Evolutionary conservation across 176 grass and related monocot genomes (phyloP).

Genomic region (Olyra latifolia): DNA sequence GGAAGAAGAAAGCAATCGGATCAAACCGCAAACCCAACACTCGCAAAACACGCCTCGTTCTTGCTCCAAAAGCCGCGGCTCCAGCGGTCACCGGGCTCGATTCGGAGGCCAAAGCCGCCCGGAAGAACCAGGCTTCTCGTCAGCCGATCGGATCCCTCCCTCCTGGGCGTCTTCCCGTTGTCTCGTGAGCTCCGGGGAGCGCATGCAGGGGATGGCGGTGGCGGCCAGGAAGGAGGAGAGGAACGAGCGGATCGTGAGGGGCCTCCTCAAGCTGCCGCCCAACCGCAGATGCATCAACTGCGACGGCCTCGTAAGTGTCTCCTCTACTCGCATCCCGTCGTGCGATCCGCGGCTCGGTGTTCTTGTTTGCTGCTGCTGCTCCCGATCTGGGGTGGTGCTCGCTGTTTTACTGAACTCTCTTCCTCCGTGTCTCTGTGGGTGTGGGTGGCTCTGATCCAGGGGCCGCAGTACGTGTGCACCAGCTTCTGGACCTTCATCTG

Average conservation of each 20-base stretch:
- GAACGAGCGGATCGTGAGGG: conserved; percentile 92
- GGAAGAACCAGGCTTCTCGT: not conserved
- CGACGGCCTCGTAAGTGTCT: conserved; percentile 52
- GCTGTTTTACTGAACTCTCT: conserved; percentile 11
- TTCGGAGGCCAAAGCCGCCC: not conserved
- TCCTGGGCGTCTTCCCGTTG: not conserved
- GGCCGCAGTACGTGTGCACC: conserved; percentile 90
- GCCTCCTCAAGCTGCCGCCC: conserved; percentile 92
- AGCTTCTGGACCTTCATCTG: conserved; percentile 95
- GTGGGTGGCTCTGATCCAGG: conserved; percentile 49
- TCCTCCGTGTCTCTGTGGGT: not conserved
- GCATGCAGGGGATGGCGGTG: conserved; percentile 16
- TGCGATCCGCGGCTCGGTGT: not conserved
- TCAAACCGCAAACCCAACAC: not conserved
- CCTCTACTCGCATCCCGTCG: not conserved
- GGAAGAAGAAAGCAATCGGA: not conserved
- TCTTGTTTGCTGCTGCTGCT: not conserved
- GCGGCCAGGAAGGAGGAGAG: conserved; percentile 76
- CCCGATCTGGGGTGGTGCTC: not conserved
- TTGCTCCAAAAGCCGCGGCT: not conserved
- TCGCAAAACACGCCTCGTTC: not conserved
- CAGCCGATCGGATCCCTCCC: not conserved
- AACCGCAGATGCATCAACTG: conserved; percentile 92
- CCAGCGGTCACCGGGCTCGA: no score
- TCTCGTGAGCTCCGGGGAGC: not conserved